phyloP scores from a whole-genome alignment of 139 green algal genomes.

The Coelastrella sp. region DNA sequence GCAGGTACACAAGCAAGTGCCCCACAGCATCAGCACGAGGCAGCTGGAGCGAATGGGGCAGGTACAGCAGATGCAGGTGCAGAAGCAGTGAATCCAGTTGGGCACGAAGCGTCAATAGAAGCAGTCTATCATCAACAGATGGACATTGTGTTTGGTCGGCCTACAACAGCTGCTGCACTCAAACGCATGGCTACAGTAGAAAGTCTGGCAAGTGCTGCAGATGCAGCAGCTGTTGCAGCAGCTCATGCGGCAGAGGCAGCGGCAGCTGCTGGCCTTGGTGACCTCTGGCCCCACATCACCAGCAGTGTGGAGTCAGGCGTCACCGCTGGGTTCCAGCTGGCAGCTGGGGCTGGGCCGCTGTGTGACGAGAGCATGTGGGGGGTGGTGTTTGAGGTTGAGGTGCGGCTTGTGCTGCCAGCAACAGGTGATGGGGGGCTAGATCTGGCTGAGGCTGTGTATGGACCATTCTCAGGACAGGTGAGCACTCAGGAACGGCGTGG shows the following conservation, averaged over 20 bases:
- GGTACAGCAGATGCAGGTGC: background rate
- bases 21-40: slow-evolving; percentile 6
- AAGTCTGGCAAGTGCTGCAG: background rate
- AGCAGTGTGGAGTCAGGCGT: slow-evolving; percentile 79
- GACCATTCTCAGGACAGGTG: slow-evolving; percentile 87
- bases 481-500: background rate
- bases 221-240: slow-evolving; percentile 1
- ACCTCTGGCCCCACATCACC: slow-evolving; percentile 52
- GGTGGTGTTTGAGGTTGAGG: slow-evolving; percentile 58
- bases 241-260: slow-evolving; percentile 9
- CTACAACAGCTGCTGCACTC: slow-evolving; percentile 23
- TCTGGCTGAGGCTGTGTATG: slow-evolving; percentile 88
- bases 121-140: background rate
- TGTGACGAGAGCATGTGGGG: slow-evolving; percentile 98
- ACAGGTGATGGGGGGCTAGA: slow-evolving; percentile 32
- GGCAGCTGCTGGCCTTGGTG: background rate
- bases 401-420: slow-evolving; percentile 36
- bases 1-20: background rate
- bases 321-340: slow-evolving; percentile 92
- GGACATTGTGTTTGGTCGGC: slow-evolving; percentile 39
- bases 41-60: slow-evolving; percentile 6
- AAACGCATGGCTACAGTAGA: background rate
- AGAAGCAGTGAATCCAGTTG: background rate
- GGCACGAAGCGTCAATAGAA: background rate
- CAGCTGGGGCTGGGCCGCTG: slow-evolving; percentile 86